phyloP scores from a whole-genome alignment of 106 monocot species.

The Dioscorea dumetorum region DNA sequence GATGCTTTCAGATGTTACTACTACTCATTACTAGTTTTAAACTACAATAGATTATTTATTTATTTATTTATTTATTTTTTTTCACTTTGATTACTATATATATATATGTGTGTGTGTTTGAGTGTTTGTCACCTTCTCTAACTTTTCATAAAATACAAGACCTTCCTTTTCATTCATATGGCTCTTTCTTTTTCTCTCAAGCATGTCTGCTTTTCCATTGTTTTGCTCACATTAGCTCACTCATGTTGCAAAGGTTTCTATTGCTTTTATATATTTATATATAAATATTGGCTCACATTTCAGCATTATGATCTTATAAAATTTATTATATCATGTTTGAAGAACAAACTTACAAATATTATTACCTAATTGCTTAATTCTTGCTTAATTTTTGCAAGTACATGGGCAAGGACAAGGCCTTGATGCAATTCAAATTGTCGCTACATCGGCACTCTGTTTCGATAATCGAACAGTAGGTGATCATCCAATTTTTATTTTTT shows the following conservation, averaged over 20 bases:
- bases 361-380: too few relatives aligned
- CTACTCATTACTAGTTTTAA: too few relatives aligned
- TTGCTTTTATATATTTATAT: not conserved
- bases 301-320: not conserved
- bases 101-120: too few relatives aligned
- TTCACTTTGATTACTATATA: too few relatives aligned
- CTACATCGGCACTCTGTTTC: constrained; percentile 5
- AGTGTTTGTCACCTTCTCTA: too few relatives aligned
- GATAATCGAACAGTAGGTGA: constrained; percentile 9
- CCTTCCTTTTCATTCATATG: not conserved
- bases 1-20: too few relatives aligned
- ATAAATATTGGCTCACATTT: too few relatives aligned
- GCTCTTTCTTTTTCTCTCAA: constrained; percentile 7
- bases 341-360: not conserved
- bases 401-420: not conserved
- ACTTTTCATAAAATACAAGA: too few relatives aligned
- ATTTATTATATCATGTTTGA: not conserved
- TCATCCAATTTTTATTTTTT: too few relatives aligned
- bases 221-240: not conserved
- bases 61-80: too few relatives aligned
- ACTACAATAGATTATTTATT: too few relatives aligned
- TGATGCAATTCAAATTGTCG: constrained; percentile 5
- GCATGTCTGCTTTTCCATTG: not conserved
- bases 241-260: constrained; percentile 2
- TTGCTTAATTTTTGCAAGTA: too few relatives aligned